These are phyloP conservation scores for Inga oerstediana DNA, from an alignment of 306 rosid species.

Conservation along the genomic window DNA sequence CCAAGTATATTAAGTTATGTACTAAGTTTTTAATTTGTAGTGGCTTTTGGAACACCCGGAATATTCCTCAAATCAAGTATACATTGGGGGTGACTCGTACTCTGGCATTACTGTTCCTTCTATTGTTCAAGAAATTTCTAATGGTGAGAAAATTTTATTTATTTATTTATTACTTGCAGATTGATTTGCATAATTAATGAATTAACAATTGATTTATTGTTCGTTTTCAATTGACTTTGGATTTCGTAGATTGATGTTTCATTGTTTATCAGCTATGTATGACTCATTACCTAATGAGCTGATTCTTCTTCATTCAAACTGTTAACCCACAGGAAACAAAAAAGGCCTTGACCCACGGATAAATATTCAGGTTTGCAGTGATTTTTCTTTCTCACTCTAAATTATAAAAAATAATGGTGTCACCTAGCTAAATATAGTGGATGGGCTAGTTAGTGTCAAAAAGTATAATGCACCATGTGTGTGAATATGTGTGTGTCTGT, in stretches of 20 bases:
- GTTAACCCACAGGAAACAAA: background rate
- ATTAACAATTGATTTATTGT: background rate
- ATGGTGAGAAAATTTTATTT: background rate
- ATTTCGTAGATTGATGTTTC: too few species aligned
- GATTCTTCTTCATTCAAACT: background rate
- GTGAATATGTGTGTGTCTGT: background rate
- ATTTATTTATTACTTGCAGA: background rate
- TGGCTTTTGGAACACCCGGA: slow-evolving; percentile 42
- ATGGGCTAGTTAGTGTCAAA: too few species aligned
- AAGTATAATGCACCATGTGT: too few species aligned
- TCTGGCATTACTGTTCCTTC: slow-evolving; percentile 42
- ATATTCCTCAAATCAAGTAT: background rate
- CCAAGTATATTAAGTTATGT: background rate
- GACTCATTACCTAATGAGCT: too few species aligned
- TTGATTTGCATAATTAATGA: too few species aligned
- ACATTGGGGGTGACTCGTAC: background rate
- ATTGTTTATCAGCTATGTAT: too few species aligned
- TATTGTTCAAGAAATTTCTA: slow-evolving; percentile 19
- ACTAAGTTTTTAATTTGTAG: slow-evolving; percentile 24
- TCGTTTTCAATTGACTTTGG: too few species aligned
- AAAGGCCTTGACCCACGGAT: background rate
- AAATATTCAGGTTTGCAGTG: background rate
- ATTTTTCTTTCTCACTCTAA: too few species aligned
- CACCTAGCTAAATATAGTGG: too few species aligned
- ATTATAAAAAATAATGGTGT: background rate